Evolutionary conservation across 495 filamentous ascomycete species (phyloP).

Genomic region (Friedmanniomyces endolithicus): DNA sequence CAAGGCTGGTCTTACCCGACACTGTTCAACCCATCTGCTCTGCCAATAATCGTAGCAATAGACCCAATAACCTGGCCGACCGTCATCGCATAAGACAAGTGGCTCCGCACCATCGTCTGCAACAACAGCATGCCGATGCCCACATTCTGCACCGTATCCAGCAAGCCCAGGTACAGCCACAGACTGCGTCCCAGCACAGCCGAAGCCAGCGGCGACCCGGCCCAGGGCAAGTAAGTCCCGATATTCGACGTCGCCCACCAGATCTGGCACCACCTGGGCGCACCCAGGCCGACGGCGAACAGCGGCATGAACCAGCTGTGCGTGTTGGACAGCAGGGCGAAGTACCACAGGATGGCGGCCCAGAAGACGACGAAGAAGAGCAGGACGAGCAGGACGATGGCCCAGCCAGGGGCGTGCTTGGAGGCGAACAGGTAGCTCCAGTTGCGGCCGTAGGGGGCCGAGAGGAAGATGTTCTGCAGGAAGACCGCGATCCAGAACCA

Average conservation of each 20-base stretch:
- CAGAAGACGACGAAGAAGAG: constrained; percentile 50
- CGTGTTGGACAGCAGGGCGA: constrained; percentile 38
- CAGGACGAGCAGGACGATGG: constrained; percentile 40
- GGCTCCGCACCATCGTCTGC: constrained; percentile 49
- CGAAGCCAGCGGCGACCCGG: constrained; percentile 35
- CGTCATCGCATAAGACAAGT: constrained; percentile 44
- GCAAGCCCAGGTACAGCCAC: constrained; percentile 54
- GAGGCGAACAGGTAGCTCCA: constrained; percentile 50
- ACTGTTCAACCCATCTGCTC: constrained; percentile 46
- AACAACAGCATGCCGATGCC: constrained; percentile 54
- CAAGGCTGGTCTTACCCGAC: constrained; percentile 27
- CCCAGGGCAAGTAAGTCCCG: constrained; percentile 51
- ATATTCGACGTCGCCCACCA: constrained; percentile 49
- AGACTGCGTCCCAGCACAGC: constrained; percentile 43
- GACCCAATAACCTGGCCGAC: constrained; percentile 45
- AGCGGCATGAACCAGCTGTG: constrained; percentile 56
- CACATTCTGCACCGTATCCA: constrained; percentile 50
- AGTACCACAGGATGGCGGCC: constrained; percentile 37
- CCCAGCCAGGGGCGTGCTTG: constrained; percentile 41
- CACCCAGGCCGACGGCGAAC: constrained; percentile 51
- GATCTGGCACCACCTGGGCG: constrained; percentile 54
- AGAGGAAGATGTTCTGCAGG: constrained; percentile 57
- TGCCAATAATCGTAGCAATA: constrained; percentile 44
- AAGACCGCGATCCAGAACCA: constrained; percentile 51
- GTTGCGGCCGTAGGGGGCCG: constrained; percentile 48